A percentile compares a stretch with the other conserved stretches of the same genome.
Conservation (phyloP, 2,329 filamentous ascomycete genomes). For the Monosporascus ibericus region DNA sequence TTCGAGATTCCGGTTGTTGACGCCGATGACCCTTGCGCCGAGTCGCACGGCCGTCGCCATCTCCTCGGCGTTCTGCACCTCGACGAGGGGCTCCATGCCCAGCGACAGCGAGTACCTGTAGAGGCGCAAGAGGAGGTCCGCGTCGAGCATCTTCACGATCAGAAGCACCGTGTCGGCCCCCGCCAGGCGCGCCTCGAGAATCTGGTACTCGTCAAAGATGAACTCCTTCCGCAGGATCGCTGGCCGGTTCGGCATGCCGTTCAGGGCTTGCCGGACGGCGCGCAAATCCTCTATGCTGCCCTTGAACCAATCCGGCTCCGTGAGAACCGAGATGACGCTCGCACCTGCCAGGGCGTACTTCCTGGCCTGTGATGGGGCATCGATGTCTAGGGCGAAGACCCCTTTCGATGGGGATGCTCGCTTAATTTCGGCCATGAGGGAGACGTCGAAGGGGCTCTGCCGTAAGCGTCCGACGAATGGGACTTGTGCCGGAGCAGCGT, state of each 20-base stretch:
- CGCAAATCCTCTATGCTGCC: conserved; percentile 91
- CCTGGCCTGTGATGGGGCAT: conserved; percentile 81
- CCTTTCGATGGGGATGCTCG: conserved; percentile 94
- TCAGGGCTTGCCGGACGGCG: conserved; percentile 79
- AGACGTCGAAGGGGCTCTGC: conserved; percentile 79
- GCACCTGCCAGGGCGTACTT: conserved; percentile 91
- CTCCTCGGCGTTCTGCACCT: conserved; percentile 91
- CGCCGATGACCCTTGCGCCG: conserved; percentile 86
- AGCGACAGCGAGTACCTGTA: conserved; percentile 86
- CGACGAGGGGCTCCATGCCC: conserved; percentile 95
- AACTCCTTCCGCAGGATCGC: conserved; percentile 94
- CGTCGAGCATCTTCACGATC: conserved; percentile 96
- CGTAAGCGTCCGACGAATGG: conserved; percentile 73
- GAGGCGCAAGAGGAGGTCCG: conserved; percentile 63
- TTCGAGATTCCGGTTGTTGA: conserved; percentile 95
- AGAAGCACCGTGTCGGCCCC: conserved; percentile 92
- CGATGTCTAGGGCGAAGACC: conserved; percentile 80
- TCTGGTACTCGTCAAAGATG: conserved; percentile 97
- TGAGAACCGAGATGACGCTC: conserved; percentile 96
- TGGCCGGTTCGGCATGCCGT: conserved; percentile 85
- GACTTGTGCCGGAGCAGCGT: conserved; percentile 77
- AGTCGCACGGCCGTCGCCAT: conserved; percentile 84
- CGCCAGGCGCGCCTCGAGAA: conserved; percentile 85
- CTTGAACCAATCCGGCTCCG: conserved; percentile 98
- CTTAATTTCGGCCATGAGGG: conserved; percentile 96